Base-by-base conservation (phyloP, 305 asterid genomes). In the Withania somnifera region DNA sequence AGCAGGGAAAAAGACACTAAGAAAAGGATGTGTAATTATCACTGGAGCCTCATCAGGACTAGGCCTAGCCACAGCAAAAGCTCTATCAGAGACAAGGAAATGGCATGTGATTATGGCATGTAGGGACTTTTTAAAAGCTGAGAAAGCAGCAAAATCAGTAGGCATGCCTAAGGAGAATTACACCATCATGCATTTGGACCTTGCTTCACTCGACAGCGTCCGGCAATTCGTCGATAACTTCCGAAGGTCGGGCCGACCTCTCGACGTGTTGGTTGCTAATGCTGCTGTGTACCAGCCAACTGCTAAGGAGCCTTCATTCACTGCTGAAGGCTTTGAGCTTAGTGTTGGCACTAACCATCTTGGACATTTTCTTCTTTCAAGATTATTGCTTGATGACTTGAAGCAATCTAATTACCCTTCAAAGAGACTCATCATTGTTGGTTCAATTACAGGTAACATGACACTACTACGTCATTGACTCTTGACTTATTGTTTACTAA, bases 31-130 rank as follows among this genome's bases (percentile, higher is more conserved):
- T 14, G 98, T 90, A 3, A 77, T 95, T 1, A 67, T 94, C 80
- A 94, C 98, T 1, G 99, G 99, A 14, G 98, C 99, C 82, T 94
- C 98, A 30, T 96, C 98, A 0, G 98, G 99, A 2, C 61, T 96
- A 80, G 98, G 98, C 80, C 93, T 96, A 15, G 98, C 99, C 69
- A 85, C 98, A 19, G 98, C 98, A 0, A 96, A 96, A 69, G 91
- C 98, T 11, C 79, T 96, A 67, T 91, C 97, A 0, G 98, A 92
- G 42, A 90, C 91, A 79, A 95, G 98, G 20, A 94, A 94, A 88
- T 96, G 98, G 99, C 93, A 96, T 52, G 90, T 96, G 7, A 88
- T 91, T 56, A 93, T 96, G 99, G 99, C 98, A 20, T 96, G 98
- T 88, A 88, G 99, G 73, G 91, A 94, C 88, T 96, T 96, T 81